A percentile compares a stretch with the other conserved stretches of the same genome.
phyloP scores from a whole-genome alignment of 768 basidiomycete genomes.

The Roridomyces roridus region DNA sequence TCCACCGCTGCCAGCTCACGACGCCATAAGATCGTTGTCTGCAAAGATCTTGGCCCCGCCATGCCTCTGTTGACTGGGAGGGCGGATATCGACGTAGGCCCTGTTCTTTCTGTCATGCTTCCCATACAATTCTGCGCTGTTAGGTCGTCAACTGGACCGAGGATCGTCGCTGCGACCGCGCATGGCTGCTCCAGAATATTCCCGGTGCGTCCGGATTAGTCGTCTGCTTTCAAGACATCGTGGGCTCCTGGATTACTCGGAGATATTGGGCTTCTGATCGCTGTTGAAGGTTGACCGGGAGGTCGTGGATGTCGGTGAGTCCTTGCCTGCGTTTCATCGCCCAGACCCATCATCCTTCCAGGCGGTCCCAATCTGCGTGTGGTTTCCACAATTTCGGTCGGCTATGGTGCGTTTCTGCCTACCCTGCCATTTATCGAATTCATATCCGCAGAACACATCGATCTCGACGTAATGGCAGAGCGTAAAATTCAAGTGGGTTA shows the following conservation, averaged over 20 bases:
- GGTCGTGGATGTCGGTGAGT: slow-evolving; percentile 63
- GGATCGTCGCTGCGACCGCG: slow-evolving; percentile 59
- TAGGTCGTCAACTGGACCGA: slow-evolving; percentile 54
- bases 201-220: slow-evolving; percentile 66
- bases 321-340: no score
- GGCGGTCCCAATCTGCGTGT: slow-evolving; percentile 79
- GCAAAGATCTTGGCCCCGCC: slow-evolving; percentile 22
- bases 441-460: slow-evolving; percentile 92
- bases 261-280: slow-evolving; percentile 3
- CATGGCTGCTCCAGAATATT: slow-evolving; percentile 79
- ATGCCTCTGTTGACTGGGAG: slow-evolving; percentile 13
- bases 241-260: slow-evolving; percentile 28
- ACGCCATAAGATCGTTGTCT: slow-evolving; percentile 22
- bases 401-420: slow-evolving; percentile 68
- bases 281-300: slow-evolving; percentile 70
- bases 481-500: slow-evolving; percentile 81
- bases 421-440: no score
- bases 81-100: slow-evolving; percentile 6
- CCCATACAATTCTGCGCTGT: background rate
- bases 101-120: background rate
- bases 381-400: slow-evolving; percentile 94
- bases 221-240: slow-evolving; percentile 80
- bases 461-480: slow-evolving; percentile 61
- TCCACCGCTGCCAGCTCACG: background rate
- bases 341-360: no score